phyloP scores from a whole-genome alignment of 768 basidiomycete genomes.

The Kwoniella dendrophila region DNA sequence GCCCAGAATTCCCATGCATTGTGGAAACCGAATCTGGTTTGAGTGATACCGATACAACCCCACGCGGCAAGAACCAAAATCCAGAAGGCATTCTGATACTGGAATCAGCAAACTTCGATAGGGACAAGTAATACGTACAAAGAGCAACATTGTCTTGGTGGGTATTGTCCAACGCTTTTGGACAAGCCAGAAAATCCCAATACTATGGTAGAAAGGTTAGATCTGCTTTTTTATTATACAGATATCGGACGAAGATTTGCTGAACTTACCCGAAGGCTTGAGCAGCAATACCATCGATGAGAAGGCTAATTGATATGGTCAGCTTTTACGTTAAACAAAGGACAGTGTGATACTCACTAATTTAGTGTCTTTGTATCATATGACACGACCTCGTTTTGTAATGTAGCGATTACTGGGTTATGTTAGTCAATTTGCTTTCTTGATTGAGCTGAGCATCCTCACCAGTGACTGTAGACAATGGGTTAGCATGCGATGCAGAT shows the following conservation, averaged over 20 bases:
- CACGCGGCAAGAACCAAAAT: constrained; percentile 58
- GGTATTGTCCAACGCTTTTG: constrained; percentile 42
- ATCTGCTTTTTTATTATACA: not conserved
- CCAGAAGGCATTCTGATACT: constrained; percentile 56
- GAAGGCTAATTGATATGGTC: constrained; percentile 26
- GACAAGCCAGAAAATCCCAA: constrained; percentile 50
- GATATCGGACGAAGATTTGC: too few species aligned
- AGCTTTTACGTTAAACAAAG: not conserved
- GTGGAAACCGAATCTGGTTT: constrained; percentile 75
- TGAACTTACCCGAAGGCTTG: constrained; percentile 40
- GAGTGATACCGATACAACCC: constrained; percentile 77
- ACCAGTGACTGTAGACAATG: constrained; percentile 30
- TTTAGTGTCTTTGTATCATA: constrained; percentile 51
- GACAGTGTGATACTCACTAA: constrained; percentile 33
- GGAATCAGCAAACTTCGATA: not conserved
- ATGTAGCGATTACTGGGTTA: constrained; percentile 41
- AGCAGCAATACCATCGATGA: constrained; percentile 51
- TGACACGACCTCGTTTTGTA: constrained; percentile 50
- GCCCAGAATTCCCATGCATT: constrained; percentile 85
- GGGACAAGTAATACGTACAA: constrained; percentile 29
- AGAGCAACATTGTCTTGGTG: constrained; percentile 46
- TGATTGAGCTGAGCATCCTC: constrained; percentile 1
- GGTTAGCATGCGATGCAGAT: not conserved
- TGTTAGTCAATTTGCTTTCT: not conserved
- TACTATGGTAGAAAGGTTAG: constrained; percentile 19